phyloP scores from a whole-genome alignment of 768 basidiomycete genomes.

The Lactifluus hygrophoroides region DNA sequence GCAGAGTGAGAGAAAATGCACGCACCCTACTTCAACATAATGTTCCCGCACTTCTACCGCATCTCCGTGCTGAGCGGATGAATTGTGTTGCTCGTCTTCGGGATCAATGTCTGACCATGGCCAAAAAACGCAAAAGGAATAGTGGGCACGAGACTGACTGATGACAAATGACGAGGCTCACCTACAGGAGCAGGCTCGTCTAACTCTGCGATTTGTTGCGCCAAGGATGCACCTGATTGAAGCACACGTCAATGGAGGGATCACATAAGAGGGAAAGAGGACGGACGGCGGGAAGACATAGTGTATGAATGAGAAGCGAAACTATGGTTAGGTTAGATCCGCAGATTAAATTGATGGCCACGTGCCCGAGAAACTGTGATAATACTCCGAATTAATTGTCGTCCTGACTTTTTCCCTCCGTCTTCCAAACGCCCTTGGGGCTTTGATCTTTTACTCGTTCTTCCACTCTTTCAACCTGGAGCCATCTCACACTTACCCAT shows the following conservation, averaged over 20 bases:
- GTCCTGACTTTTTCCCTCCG: background rate
- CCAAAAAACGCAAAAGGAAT: background rate
- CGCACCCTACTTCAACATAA: conserved; percentile 80
- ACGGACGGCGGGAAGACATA: conserved; percentile 19
- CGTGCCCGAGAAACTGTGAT: conserved; percentile 6
- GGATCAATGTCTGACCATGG: conserved; percentile 35
- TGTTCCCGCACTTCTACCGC: conserved; percentile 51
- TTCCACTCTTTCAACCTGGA: conserved; percentile 35
- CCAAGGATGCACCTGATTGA: conserved; percentile 45
- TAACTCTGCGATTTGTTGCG: conserved; percentile 76
- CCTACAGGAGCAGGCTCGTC: conserved; percentile 63
- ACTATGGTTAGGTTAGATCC: conserved; percentile 13
- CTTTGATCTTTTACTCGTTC: conserved; percentile 5
- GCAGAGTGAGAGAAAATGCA: conserved; percentile 9
- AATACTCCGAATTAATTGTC: background rate
- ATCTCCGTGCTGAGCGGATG: conserved; percentile 24
- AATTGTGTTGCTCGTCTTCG: conserved; percentile 31
- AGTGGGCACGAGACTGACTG: conserved; percentile 8
- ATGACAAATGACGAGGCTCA: conserved; percentile 27
- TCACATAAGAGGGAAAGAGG: conserved; percentile 8
- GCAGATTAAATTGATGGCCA: conserved; percentile 4
- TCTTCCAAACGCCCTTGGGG: conserved; percentile 18
- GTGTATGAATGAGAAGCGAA: background rate
- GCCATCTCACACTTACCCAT: conserved; percentile 31
- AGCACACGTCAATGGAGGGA: background rate